Base-by-base conservation (phyloP, 2,329 filamentous ascomycete genomes). In the Didymella lethalis region DNA sequence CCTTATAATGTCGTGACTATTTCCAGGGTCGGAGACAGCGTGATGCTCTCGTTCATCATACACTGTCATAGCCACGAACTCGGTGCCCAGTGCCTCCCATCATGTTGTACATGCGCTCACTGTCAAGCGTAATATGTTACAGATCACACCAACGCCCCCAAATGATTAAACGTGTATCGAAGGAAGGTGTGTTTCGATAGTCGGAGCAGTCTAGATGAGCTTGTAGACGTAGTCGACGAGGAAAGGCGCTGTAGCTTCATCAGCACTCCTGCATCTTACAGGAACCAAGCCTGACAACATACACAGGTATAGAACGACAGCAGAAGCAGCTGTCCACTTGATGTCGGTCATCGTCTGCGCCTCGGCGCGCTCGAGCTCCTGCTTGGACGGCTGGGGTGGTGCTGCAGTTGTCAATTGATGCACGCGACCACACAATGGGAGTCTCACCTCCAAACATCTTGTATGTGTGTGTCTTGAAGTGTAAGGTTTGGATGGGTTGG, bases 231-330 rank as follows among this genome's bases (percentile, higher is more conserved):
- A 83, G 66, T 85, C 82, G 69, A 86, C 77, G 26, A 82, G 80
- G 70, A 85, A 85, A 2, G 84, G 84, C 59, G 84, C 84, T 86
- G 31, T 31, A 5, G 14, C 6, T 41, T 28, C 18, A 36, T 63
- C 50, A 63, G 58, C 46, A 43, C 16, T 2, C 26, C 8, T 16
- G 3, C 10, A 23, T 20, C 20, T n/a, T 14, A 10, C 18, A 29
- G 7, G 2, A 18, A 26, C 5, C n/a, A 20, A 6, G n/a, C n/a
- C 7, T 2, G 6, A n/a, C 23, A 32, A 29, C 90, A 57, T 86
- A 95, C 91, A 92, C 61, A 95, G 80, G 75, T 94, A 94, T 48
- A 95, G 84, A 48, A 90, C 77, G 38, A 88, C 82, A 63, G 88
- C 88, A 16, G 87, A 86, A 38, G 86, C 84, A 54, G 89, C 74